Evolutionary conservation across 1,284 basidiomycete genomes (phyloP), one percentile per base, ranked within the genome.

Genomic region (Pseudozyma sp.): DNA sequence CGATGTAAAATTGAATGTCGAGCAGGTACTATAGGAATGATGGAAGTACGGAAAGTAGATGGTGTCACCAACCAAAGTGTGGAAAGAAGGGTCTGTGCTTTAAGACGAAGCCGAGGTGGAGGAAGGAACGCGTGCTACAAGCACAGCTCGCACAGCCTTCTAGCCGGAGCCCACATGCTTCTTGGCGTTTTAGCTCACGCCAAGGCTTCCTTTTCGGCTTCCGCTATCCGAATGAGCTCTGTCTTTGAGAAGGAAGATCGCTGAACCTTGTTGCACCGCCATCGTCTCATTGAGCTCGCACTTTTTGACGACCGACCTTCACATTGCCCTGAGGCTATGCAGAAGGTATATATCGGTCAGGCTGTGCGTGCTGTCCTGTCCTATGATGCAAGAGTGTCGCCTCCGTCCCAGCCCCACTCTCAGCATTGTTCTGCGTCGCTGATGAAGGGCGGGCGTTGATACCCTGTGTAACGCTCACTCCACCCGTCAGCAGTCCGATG

Each of bases 401-500:
- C 34, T 35, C n/a, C 48, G 14, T 18, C 31, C 25, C 48, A 16
- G 34, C 44, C 16, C 13, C 51, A 34, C 45, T 39, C 16, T 9
- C 51, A 34, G 39, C 49, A 35, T 48, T 45, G 34, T 18, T 44
- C 12, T 31, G 13, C 31, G 8, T n/a, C 14, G 44, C 44, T 10
- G 44, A 36, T 13, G 19, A 19, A 39, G 43, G 63, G 5, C 52
- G 49, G 50, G 53, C 47, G 4, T 59, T 61, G 47, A 52, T 58
- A 14, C 67, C 60, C 48, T 75, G 63, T 59, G 70, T 66, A 1
- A 70, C 67, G 43, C 62, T 70, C 16, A 75, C 72, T 36, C 72
- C 72, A 21, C 67, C 72, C 72, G 70, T 75, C 59, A 75, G 43
- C 45, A 70, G 35, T 7, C 63, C 72, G 9, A 75, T 75, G 14